phyloP scores from a whole-genome alignment of 768 basidiomycete genomes.

The Lepiota brunneoincarnata region DNA sequence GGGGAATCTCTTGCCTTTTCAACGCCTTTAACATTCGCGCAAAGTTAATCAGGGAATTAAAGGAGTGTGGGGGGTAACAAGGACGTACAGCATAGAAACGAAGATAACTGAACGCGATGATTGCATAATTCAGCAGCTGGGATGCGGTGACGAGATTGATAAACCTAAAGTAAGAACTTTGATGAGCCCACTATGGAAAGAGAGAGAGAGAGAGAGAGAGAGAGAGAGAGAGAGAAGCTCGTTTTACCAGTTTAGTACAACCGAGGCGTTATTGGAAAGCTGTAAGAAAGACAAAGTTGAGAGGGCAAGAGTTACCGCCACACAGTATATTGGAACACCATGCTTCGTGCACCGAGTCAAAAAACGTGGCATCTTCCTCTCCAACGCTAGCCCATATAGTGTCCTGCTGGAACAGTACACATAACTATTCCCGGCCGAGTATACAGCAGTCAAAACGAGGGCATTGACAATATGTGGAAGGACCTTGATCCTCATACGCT shows the following conservation, averaged over 20 bases:
- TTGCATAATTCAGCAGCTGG: constrained; percentile 45
- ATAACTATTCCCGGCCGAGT: constrained; percentile 73
- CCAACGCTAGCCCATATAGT: constrained; percentile 53
- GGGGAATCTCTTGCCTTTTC: constrained; percentile 41
- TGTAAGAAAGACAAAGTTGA: constrained; percentile 44
- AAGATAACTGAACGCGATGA: constrained; percentile 45
- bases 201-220: too few species aligned
- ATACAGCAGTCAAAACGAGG: constrained; percentile 61
- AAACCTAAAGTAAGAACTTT: constrained; percentile 29
- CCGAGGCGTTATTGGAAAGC: constrained; percentile 43
- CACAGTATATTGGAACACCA: constrained; percentile 59
- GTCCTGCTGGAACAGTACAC: constrained; percentile 59
- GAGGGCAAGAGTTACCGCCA: constrained; percentile 38
- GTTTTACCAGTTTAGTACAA: constrained; percentile 44
- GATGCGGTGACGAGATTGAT: constrained; percentile 49
- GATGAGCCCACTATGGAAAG: background rate
- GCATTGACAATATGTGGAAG: constrained; percentile 75
- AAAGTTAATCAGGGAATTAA: background rate
- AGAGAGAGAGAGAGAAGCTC: too few species aligned
- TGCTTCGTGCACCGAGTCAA: constrained; percentile 50
- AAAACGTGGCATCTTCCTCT: constrained; percentile 54
- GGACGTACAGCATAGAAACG: constrained; percentile 42
- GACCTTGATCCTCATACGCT: constrained; percentile 59
- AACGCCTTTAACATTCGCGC: constrained; percentile 34
- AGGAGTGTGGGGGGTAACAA: background rate